These are phyloP conservation scores for Ottelia alismoides DNA, from an alignment of 106 monocot genomes.

Conservation along the genomic window DNA sequence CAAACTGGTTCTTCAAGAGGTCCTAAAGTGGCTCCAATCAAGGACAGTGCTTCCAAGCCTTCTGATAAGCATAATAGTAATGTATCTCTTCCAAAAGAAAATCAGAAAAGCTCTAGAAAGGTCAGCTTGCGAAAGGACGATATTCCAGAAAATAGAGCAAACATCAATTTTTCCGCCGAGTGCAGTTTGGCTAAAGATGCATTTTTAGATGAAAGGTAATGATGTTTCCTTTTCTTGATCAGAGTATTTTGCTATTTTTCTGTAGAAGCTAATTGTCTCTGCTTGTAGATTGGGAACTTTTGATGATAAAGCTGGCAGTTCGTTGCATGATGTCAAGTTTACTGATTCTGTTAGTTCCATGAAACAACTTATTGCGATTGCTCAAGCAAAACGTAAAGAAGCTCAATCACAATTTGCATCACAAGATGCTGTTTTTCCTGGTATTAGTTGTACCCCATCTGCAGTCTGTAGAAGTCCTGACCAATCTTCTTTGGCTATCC, in stretches of 20 bases:
- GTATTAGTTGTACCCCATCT: constrained; percentile 17
- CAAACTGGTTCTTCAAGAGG: constrained; percentile 17
- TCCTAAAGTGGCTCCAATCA: constrained; percentile 14
- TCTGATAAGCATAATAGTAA: constrained; percentile 18
- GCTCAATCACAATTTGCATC: constrained; percentile 26
- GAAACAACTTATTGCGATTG: constrained; percentile 90
- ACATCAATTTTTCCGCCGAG: constrained; percentile 50
- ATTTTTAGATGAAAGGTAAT: constrained; percentile 28
- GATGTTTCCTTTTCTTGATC: too few relatives aligned
- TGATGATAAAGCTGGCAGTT: constrained; percentile 16
- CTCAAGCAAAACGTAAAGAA: constrained; percentile 80
- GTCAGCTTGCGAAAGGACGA: constrained; percentile 7
- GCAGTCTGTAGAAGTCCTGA: constrained; percentile 31
- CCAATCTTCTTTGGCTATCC: constrained; percentile 21
- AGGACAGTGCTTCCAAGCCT: constrained; percentile 12
- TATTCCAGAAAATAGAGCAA: constrained; percentile 35
- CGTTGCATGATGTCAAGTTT: constrained; percentile 22
- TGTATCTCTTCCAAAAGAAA: constrained; percentile 25
- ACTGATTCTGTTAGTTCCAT: constrained; percentile 39
- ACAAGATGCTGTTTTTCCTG: constrained; percentile 23
- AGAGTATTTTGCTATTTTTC: too few relatives aligned
- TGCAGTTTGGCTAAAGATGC: constrained; percentile 26
- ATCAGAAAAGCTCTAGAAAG: constrained; percentile 33
- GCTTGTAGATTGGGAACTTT: constrained; percentile 15
- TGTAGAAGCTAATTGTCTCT: too few relatives aligned